Evolutionary conservation across 768 basidiomycete species (phyloP), one percentile per base, ranked within the genome.

Genomic region (Naematelia encephala): DNA sequence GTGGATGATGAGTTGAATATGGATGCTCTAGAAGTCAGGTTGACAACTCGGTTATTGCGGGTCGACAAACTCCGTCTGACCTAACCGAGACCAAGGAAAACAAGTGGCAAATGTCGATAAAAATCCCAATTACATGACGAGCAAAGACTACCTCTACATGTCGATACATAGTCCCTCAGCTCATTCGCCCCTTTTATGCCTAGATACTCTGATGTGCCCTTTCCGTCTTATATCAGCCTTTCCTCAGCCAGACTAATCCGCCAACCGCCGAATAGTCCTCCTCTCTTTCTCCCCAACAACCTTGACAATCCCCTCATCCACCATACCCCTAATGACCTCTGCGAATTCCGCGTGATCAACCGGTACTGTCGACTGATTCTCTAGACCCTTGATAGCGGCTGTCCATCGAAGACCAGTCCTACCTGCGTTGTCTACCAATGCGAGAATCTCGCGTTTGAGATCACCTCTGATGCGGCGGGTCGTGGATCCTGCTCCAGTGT

Each of bases 391-490:
- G 48, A 90, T 79, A n/a, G 86, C 87, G 21, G 96, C 91, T 3
- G 80, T 78, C 90, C 91, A 96, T 66, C 85, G 84, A 59, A 91
- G 77, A 14, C 91, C 85, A 58, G 84, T 55, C 19, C 74, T 59
- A 30, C 74, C 76, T 22, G 67, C 57, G 3, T 47, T 57, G 54
- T 75, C 73, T 4, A 77, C 62, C 10, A 77, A 51, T 0, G 61
- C 47, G 11, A 75, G 56, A 49, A 77, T 57, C 70, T 90, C 96
- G 69, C 83, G 85, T 67, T 88, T 85, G 83, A 98, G 86, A 77
- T 96, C 93, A n/a, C 88, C 90, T 46, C 86, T 83, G 78, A 94
- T 70, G 75, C 86, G 87, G 66, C 91, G 81, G 79, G 93, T 89
- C 23, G 91, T 88, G 52, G 85, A 82, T 1, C 90, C 91, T 2